Evolutionary conservation across 202 grass and related monocot genomes (phyloP).

Genomic region (Schoenoplectus triqueter): DNA sequence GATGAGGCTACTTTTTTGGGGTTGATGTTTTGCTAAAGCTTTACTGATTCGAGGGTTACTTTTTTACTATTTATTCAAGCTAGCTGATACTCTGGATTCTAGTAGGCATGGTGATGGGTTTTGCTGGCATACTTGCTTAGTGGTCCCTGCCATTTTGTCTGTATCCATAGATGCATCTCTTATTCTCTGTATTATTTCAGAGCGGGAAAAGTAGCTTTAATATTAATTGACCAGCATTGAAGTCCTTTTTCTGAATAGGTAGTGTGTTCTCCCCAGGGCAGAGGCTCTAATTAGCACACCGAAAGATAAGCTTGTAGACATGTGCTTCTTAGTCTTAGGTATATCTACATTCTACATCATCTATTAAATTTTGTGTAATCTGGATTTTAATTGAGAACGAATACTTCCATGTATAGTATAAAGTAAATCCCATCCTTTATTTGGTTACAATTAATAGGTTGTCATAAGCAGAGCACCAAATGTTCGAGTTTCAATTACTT

Average conservation of each 20-base stretch:
- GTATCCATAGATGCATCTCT: neutral
- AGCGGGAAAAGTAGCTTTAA: neutral
- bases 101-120: neutral
- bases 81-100: slow-evolving; percentile 26
- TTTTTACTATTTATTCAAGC: slow-evolving; percentile 2
- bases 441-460: no score
- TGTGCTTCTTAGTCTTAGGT: neutral
- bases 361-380: neutral
- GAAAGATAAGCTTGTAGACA: neutral
- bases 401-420: neutral
- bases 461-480: no score
- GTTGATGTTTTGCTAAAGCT: slow-evolving; percentile 29
- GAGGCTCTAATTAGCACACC: neutral
- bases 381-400: neutral
- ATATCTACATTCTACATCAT: neutral
- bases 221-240: slow-evolving; percentile 4
- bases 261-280: no score
- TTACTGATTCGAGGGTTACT: slow-evolving; percentile 26
- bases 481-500: no score
- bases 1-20: slow-evolving; percentile 9
- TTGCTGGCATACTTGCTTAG: neutral
- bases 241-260: neutral
- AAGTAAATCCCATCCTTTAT: neutral
- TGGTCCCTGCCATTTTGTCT: slow-evolving; percentile 24
- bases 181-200: slow-evolving; percentile 8